Evolutionary conservation across 2,329 filamentous ascomycete species (phyloP).

Genomic region (Boeremia exigua): DNA sequence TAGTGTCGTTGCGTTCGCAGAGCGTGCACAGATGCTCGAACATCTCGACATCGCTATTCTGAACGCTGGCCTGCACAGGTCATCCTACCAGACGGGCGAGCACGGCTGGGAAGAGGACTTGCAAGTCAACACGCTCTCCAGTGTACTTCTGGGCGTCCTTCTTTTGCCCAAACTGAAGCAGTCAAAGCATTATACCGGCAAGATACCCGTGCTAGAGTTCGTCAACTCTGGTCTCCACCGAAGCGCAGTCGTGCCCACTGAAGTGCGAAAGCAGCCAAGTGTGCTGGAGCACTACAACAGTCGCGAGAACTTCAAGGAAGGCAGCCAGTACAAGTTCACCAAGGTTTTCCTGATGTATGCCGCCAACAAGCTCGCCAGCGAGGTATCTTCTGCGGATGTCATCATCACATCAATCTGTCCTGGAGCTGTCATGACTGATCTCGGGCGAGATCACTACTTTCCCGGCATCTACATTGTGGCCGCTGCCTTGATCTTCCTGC

Average conservation of each 20-base stretch:
- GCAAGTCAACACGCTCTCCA: conserved; percentile 66
- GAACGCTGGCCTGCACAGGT: conserved; percentile 48
- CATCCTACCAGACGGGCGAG: conserved; percentile 27
- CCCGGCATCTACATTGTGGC: conserved; percentile 33
- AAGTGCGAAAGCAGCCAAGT: conserved; percentile 27
- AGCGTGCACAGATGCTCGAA: conserved; percentile 35
- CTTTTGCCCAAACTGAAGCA: conserved; percentile 51
- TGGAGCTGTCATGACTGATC: conserved; percentile 37
- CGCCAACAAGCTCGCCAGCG: conserved; percentile 34
- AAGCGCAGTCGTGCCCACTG: conserved; percentile 30
- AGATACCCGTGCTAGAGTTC: conserved; percentile 40
- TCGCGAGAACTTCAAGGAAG: conserved; percentile 33
- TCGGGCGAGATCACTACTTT: conserved; percentile 41
- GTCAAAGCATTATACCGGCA: conserved; percentile 29
- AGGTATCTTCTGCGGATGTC: conserved; percentile 37
- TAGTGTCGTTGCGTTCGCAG: conserved; percentile 41
- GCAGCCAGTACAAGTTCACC: conserved; percentile 37
- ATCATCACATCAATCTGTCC: conserved; percentile 48
- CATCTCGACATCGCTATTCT: conserved; percentile 48
- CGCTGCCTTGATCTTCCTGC: conserved; percentile 28
- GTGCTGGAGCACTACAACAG: conserved; percentile 42
- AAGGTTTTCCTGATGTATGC: conserved; percentile 48
- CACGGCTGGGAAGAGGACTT: conserved; percentile 55
- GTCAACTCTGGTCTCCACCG: conserved; percentile 42
- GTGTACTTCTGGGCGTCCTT: conserved; percentile 59